Percentiles rank a stretch among this genome's conserved stretches.
These are phyloP conservation scores for Mycena galericulata DNA, from an alignment of 768 basidiomycete genomes.

Conservation along the genomic window DNA sequence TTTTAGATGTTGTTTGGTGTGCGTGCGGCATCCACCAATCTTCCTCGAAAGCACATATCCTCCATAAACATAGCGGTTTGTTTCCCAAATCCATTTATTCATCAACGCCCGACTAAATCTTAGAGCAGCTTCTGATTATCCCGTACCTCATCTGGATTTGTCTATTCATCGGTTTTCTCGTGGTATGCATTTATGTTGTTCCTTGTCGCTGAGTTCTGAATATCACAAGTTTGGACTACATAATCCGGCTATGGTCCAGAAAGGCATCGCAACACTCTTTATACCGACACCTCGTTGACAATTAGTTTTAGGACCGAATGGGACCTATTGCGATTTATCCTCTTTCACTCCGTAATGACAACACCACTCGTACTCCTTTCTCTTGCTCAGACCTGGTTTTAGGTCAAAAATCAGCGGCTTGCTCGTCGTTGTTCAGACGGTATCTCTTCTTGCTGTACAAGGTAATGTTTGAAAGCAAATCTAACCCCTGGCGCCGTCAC, in stretches of 20 bases:
- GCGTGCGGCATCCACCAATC: slow-evolving; percentile 36
- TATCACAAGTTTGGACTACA: slow-evolving; percentile 38
- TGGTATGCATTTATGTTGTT: slow-evolving; percentile 30
- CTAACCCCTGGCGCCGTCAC: not conserved
- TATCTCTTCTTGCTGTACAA: slow-evolving; percentile 39
- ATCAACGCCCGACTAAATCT: not conserved
- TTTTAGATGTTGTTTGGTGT: slow-evolving; percentile 44
- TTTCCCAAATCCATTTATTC: not conserved
- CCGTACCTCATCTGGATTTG: slow-evolving; percentile 45
- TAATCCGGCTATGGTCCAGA: slow-evolving; percentile 38
- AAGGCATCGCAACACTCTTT: slow-evolving; percentile 18
- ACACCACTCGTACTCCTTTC: not conserved
- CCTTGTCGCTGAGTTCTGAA: not conserved
- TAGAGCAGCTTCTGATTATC: slow-evolving; percentile 38
- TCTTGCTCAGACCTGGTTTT: not conserved
- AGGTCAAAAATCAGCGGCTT: slow-evolving; percentile 45
- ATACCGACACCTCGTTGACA: not conserved
- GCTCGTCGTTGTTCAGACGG: slow-evolving; percentile 37
- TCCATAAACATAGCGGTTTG: slow-evolving; percentile 39
- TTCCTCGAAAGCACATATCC: slow-evolving; percentile 33
- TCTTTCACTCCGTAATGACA: slow-evolving; percentile 38
- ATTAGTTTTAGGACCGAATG: slow-evolving; percentile 35
- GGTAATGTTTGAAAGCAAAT: slow-evolving; percentile 18
- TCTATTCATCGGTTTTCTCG: slow-evolving; percentile 39
- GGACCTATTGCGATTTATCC: slow-evolving; percentile 46